Evolutionary conservation across 495 filamentous ascomycete species (phyloP).

Genomic region (Daldinia grandis): DNA sequence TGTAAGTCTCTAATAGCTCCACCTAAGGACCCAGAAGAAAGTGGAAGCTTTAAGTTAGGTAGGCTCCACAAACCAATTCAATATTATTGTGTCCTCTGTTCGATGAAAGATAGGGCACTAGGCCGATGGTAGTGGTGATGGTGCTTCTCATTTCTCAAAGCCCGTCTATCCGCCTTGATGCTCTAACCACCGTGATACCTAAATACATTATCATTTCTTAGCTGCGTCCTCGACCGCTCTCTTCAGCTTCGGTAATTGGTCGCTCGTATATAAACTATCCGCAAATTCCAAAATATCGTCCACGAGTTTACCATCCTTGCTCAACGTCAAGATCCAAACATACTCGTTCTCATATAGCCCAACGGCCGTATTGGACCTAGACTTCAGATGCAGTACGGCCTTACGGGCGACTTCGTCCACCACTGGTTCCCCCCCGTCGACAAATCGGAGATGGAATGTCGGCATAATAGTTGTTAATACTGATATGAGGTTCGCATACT

Average conservation of each 20-base stretch:
- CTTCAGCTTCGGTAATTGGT: constrained; percentile 17
- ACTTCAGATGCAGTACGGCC: constrained; percentile 40
- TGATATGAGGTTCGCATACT: constrained; percentile 30
- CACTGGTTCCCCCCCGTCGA: constrained; percentile 25
- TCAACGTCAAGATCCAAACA: constrained; percentile 43
- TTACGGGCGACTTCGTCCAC: constrained; percentile 40
- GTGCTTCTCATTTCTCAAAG: neutral
- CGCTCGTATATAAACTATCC: constrained; percentile 43
- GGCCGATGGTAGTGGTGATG: too few relatives aligned
- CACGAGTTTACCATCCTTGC: constrained; percentile 42
- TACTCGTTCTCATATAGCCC: constrained; percentile 50
- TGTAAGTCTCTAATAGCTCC: neutral
- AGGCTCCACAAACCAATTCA: too few relatives aligned
- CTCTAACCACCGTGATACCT: too few relatives aligned
- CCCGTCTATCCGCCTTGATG: neutral
- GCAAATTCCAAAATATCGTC: constrained; percentile 44
- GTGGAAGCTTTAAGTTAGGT: too few relatives aligned
- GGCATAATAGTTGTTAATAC: constrained; percentile 21
- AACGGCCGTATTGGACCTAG: constrained; percentile 35
- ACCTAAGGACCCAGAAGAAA: too few relatives aligned
- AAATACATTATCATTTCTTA: constrained; percentile 1
- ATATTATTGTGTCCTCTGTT: too few relatives aligned
- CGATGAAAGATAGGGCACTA: too few relatives aligned
- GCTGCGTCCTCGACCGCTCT: constrained; percentile 4
- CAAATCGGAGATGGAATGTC: constrained; percentile 19